Evolutionary conservation across 352 stramenopile genomes (phyloP).

Genomic region (Globisporangium alternatum): DNA sequence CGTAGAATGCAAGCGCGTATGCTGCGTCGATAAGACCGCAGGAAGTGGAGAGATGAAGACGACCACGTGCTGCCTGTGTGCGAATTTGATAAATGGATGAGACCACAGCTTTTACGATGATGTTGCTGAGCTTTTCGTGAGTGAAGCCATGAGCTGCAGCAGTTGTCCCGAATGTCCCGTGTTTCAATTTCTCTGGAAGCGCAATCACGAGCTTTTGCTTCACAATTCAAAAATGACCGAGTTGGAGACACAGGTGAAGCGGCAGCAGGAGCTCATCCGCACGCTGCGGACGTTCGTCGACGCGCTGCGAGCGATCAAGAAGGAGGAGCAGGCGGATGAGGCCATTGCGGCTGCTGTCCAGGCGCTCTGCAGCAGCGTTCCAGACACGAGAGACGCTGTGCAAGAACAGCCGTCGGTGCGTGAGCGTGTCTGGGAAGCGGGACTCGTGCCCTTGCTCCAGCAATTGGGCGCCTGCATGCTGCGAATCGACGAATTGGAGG

Average conservation of each 20-base stretch:
- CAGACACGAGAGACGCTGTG: neutral
- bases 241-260: slow-evolving; percentile 30
- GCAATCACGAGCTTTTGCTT: neutral
- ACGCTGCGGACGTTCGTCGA: slow-evolving; percentile 66
- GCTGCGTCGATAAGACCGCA: neutral
- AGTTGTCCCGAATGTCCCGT: slow-evolving; percentile 13
- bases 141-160: slow-evolving; percentile 1
- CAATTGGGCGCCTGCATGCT: slow-evolving; percentile 46
- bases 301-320: slow-evolving; percentile 55
- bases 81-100: slow-evolving; percentile 8
- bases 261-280: slow-evolving; percentile 53
- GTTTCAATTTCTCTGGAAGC: slow-evolving; percentile 13
- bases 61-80: neutral
- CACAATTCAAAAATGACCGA: slow-evolving; percentile 5
- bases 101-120: neutral
- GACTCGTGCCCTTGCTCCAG: slow-evolving; percentile 41
- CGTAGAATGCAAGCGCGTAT: slow-evolving; percentile 29
- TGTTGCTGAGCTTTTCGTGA: neutral
- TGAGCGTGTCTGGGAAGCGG: slow-evolving; percentile 27
- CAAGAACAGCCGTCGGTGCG: neutral
- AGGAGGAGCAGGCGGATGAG: slow-evolving; percentile 17
- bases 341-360: slow-evolving; percentile 34
- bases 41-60: slow-evolving; percentile 3
- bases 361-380: slow-evolving; percentile 21
- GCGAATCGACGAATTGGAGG: slow-evolving; percentile 11